Conservation (phyloP, 306 rosid genomes). For the Cicer pinnatifidum region DNA sequence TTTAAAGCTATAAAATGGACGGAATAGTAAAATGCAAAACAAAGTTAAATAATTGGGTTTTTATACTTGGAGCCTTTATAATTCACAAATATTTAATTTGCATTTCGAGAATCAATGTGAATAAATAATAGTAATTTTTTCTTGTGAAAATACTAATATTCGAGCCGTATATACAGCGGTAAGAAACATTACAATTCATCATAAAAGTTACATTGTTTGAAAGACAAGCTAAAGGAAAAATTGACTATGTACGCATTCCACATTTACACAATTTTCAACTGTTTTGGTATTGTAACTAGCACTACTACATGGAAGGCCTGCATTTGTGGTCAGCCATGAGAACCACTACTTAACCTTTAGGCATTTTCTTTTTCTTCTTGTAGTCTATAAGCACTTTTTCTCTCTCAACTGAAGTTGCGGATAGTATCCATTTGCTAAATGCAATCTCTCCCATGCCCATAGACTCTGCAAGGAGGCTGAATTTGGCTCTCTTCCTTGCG, state of each 20-base stretch:
- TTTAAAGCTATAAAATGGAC: neutral
- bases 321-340: constrained; percentile 24
- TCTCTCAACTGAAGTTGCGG: constrained; percentile 70
- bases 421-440: constrained; percentile 85
- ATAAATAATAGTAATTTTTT: neutral
- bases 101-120: neutral
- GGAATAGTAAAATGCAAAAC: neutral
- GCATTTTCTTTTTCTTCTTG: constrained; percentile 62
- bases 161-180: neutral
- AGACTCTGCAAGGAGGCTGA: constrained; percentile 61
- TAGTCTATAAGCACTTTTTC: constrained; percentile 66
- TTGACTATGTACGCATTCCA: constrained; percentile 31
- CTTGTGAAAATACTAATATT: neutral
- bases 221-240: constrained; percentile 11
- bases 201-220: neutral
- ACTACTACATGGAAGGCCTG: neutral
- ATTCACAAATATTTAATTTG: neutral
- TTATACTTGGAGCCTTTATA: neutral
- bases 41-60: neutral
- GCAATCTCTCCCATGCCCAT: constrained; percentile 71
- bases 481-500: constrained; percentile 65
- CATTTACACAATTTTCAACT: constrained; percentile 24
- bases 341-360: constrained; percentile 45
- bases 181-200: constrained; percentile 24
- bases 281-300: neutral